phyloP scores from a whole-genome alignment of 2,329 filamentous ascomycete species.

The Exutisphaerella laricina region DNA sequence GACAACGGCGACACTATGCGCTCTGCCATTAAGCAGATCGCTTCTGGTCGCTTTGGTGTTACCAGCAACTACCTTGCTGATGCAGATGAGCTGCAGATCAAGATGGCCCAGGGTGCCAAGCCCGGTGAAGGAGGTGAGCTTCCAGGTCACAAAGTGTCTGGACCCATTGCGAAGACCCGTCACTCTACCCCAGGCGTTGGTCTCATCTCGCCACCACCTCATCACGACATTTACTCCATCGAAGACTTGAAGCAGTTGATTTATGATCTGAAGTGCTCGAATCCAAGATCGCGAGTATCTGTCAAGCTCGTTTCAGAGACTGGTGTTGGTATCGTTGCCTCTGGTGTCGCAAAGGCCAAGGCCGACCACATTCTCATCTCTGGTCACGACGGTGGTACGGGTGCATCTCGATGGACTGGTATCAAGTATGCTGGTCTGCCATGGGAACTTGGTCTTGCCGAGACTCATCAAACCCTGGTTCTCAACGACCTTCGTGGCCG shows the following conservation, averaged over 20 bases:
- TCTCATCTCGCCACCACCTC: slow-evolving; percentile 89
- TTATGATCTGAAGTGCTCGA: slow-evolving; percentile 95
- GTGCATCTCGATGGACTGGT: slow-evolving; percentile 94
- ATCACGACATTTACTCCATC: slow-evolving; percentile 98
- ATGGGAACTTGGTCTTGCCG: slow-evolving; percentile 93
- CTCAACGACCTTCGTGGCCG: slow-evolving; percentile 92
- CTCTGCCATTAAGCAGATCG: slow-evolving; percentile 95
- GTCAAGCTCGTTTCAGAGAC: slow-evolving; percentile 98
- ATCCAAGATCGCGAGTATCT: slow-evolving; percentile 83
- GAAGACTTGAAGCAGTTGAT: slow-evolving; percentile 97
- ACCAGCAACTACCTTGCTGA: slow-evolving; percentile 92
- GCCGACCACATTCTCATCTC: slow-evolving; percentile 96
- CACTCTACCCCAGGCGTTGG: slow-evolving; percentile 96
- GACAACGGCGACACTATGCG: slow-evolving; percentile 95
- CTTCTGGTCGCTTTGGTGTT: slow-evolving; percentile 91
- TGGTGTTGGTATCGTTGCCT: slow-evolving; percentile 94
- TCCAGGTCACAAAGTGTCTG: slow-evolving; percentile 93
- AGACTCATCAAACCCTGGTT: slow-evolving; percentile 94
- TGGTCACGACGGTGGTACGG: slow-evolving; percentile 93
- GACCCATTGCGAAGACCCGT: slow-evolving; percentile 86
- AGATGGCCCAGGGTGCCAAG: slow-evolving; percentile 99
- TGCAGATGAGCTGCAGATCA: slow-evolving; percentile 94
- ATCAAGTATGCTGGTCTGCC: slow-evolving; percentile 97
- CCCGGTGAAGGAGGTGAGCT: slow-evolving; percentile 96
- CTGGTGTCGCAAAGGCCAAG: slow-evolving; percentile 95